phyloP scores from a whole-genome alignment of 495 filamentous ascomycete genomes.

The Corynascus novoguineensis region DNA sequence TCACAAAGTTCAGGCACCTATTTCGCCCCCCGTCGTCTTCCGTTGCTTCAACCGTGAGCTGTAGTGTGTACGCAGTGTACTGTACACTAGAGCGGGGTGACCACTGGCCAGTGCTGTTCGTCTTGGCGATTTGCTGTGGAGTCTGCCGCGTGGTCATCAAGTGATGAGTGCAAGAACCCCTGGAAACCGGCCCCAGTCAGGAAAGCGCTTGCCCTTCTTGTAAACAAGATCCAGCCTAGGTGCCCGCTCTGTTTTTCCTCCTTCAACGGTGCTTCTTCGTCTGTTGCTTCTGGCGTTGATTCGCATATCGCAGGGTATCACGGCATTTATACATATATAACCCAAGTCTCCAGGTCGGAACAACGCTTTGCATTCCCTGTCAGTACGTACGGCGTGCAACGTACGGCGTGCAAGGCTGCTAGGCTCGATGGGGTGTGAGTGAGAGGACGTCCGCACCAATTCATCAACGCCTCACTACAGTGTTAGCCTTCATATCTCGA shows the following conservation, averaged over 20 bases:
- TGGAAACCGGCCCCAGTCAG: background rate
- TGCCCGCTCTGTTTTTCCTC: background rate
- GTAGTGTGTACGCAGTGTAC: no score
- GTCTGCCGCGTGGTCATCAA: background rate
- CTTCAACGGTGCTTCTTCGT: background rate
- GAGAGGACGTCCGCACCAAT: no score
- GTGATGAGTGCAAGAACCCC: background rate
- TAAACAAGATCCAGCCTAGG: background rate
- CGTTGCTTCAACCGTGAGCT: no score
- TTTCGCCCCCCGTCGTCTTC: no score
- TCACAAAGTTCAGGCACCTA: background rate
- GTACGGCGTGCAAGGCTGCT: no score
- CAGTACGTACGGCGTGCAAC: no score
- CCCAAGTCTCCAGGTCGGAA: no score
- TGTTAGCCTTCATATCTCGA: no score
- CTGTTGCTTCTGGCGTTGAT: background rate
- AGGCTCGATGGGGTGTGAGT: no score
- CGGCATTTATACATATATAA: background rate
- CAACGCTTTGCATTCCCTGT: no score
- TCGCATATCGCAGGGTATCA: background rate
- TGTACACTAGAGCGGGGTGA: no score
- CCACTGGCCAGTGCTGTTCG: background rate
- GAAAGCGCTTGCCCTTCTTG: slow-evolving; percentile 8
- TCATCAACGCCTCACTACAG: no score
- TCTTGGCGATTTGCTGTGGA: slow-evolving; percentile 1